phyloP scores from a whole-genome alignment of 2,329 filamentous ascomycete species.

The Gaeumannomyces tritici region DNA sequence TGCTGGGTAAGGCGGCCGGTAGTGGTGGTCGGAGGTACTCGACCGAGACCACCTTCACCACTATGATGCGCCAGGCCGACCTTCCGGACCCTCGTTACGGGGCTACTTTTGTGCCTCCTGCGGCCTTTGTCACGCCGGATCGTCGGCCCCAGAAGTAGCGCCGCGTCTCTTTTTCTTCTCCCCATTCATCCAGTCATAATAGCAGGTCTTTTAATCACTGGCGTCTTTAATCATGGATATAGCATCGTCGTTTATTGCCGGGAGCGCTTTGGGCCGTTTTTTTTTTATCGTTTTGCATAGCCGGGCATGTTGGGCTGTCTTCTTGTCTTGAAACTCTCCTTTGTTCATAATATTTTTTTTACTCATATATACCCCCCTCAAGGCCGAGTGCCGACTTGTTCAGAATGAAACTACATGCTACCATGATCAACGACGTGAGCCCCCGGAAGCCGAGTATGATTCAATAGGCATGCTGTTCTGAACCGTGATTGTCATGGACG shows the following conservation, averaged over 20 bases:
- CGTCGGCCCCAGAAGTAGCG: not conserved
- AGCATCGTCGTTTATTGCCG: not conserved
- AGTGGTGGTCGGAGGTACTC: slow-evolving; percentile 12
- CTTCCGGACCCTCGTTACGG: slow-evolving; percentile 11
- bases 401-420: too few relatives aligned
- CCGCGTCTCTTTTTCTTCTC: not conserved
- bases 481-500: too few relatives aligned
- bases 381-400: not conserved
- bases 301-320: not conserved
- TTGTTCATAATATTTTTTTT: not conserved
- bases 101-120: not conserved
- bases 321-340: not conserved
- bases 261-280: not conserved
- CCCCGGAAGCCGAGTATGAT: too few relatives aligned
- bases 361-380: not conserved
- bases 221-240: not conserved
- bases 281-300: not conserved
- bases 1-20: not conserved
- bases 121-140: not conserved
- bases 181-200: not conserved
- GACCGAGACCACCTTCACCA: slow-evolving; percentile 36
- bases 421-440: too few relatives aligned
- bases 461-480: too few relatives aligned
- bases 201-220: not conserved
- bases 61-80: slow-evolving; percentile 39